Base-by-base conservation (phyloP, 345 rosid species). In the Erysimum cheiranthoides region DNA sequence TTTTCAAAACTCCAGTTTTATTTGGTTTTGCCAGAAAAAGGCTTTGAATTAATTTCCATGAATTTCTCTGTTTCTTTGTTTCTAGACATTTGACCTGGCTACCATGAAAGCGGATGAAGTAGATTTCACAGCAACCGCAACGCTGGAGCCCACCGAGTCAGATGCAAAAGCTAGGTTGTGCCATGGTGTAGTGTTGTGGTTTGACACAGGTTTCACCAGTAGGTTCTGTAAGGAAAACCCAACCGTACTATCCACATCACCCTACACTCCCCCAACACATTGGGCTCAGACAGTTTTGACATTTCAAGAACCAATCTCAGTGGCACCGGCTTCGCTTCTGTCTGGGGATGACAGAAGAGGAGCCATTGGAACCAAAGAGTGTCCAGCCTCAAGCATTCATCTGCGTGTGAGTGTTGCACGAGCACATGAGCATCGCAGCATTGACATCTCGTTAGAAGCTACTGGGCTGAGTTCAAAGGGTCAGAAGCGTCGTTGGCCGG, bases 241-340 rank as follows among this genome's bases (percentile, higher is more conserved):
- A 13, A 81, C 86, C 11, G 74, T 88, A 38, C 76, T 95, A 77
- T 89, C 99, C 11, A 90, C 99, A 53, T 92, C 99, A 11, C 99
- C 98, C 0, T 82, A 78, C 73, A 86, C 90, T 57, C 87, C 89
- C 43, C 87, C 81, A 82, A 95, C 99, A 10, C 99, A 95, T 46
- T 95, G 98, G 99, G 73, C 89, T 4, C 99, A 95, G 73, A 95
- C 99, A 5, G 78, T 95, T 66, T 77, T 95, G 73, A 92, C 97
- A 4, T 92, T 95, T 64, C 76, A 40, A 50, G 93, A 95, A 62
- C 98, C 99, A 25, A 87, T 92, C 77, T 89, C 93, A 27, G 71
- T 90, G 80, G 88, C 90, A 39, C 77, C 85, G 46, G 79, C 87
- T 42, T 25, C 78, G 0, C 61, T 66, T 57, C 61, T 77, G 42